Evolutionary conservation across 495 filamentous ascomycete genomes (phyloP), one percentile per base, ranked within the genome.

Genomic region (Platismatia glauca): DNA sequence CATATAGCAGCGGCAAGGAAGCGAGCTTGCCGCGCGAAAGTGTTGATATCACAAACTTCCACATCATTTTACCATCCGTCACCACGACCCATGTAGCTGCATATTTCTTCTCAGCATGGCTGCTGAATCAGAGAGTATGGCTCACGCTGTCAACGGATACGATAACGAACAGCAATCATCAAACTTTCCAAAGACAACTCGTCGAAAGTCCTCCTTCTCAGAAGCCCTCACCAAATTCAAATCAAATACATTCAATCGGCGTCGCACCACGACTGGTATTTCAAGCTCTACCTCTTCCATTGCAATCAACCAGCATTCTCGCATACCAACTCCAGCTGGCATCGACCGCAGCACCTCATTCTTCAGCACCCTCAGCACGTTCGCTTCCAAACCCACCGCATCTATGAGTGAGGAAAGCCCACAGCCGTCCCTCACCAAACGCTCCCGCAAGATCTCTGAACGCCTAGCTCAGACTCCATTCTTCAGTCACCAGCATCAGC

Each of bases 161-260:
- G 4, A 50, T 29, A 16, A 3, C 12, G 24, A 50, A 50, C 22
- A 50, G 22, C 22, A 29, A 11, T 15, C 16, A 50, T 4, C 46
- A 50, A 50, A 5, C 46, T 50, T 37, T 7, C 59, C n/a, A 18
- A 38, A 18, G 48, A 55, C 35, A 6, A 55, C 39, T 52, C 64
- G 60, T 35, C 67, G 65, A 20, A 63, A 67, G 43, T 60, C 64
- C 15, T 69, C 67, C 1, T 63, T 65, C 38, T 63, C 68, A 58
- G 63, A 67, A 18, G 50, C 59, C 41, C 37, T 69, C 18, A 69
- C 44, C 41, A 67, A 65, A 38, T 56, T 69, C 53, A 58, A 64
- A 12, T 52, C 61, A 3, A 59, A 58, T 15, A 62, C 65, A 2
- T 69, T 69, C 61, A 61, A 38, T 55, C 59, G 65, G 34, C 63